Evolutionary conservation across 805 yeast species (phyloP), one percentile per base, ranked within the genome.

Genomic region (Suhomyces kilbournensis): DNA sequence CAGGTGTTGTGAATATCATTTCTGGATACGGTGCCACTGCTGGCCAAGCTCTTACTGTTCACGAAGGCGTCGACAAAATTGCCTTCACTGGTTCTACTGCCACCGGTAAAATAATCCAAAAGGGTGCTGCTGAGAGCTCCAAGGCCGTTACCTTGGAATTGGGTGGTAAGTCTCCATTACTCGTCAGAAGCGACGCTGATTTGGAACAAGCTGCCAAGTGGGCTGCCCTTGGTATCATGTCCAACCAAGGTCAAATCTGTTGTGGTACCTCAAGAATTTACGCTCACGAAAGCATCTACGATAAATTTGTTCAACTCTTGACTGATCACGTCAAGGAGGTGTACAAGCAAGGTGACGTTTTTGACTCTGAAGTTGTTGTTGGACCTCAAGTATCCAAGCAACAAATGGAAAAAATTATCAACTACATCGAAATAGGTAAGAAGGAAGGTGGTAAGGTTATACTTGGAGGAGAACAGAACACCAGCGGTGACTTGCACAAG

Each of bases 1-100:
- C 88, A 7, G 93, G 92, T 55, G 88, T 84, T 28, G 79, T 86
- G 57, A 88, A 87, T 71, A 81, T 89, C 46, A 68, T 88, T 53
- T 79, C 85, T 48, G 96, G 90, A 2, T 78, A 70, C 58, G 96
- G 96, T 49, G 68, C 78, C 44, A 79, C 73, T 51, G 88, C 89
- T 5, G 96, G 96, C 50, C 76, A 81, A 52, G 83, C 84, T 1
- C 68, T 89, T 58, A 83, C 90, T 3, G 56, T 71, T 9, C 94
- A 79, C 62, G 66, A 71, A 34, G 74, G 63, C 23, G 75, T 80
- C 49, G 74, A 72, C 53, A 80, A 80, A 66, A 72, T 80, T 56
- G 83, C 84, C 7, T 80, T 80, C 62, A 80, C 84, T 6, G 84
- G 84, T 26, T 78, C 83, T 25, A 79, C 84, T 8, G 71, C 68